Percentiles rank a stretch among this genome's conserved stretches.
phyloP scores from a whole-genome alignment of 2,329 filamentous ascomycete species.

The Penicillium sp. region DNA sequence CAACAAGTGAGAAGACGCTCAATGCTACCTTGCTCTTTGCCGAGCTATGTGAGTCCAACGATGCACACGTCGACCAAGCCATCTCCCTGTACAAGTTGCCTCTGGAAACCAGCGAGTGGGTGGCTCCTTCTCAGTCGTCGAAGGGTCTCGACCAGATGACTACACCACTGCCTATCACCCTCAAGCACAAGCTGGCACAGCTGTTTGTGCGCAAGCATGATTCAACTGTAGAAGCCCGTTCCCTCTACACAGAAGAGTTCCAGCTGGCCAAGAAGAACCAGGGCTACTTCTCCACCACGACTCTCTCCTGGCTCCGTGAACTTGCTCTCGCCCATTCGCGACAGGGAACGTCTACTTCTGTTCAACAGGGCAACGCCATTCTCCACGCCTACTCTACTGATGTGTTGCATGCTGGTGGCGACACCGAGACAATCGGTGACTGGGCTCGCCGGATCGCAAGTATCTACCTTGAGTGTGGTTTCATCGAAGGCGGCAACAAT shows the following conservation, averaged over 20 bases:
- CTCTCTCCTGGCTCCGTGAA: conserved; percentile 39
- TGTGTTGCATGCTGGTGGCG: conserved; percentile 35
- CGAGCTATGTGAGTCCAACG: conserved; percentile 40
- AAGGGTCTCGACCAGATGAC: conserved; percentile 27
- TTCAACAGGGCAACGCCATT: conserved; percentile 32
- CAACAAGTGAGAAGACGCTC: conserved; percentile 30
- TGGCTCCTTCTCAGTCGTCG: conserved; percentile 25
- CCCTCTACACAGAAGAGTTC: conserved; percentile 38
- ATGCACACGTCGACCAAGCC: conserved; percentile 40
- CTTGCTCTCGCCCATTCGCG: conserved; percentile 38
- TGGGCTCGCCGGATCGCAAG: conserved; percentile 41
- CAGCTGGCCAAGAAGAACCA: conserved; percentile 37
- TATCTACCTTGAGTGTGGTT: conserved; percentile 40
- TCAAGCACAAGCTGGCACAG: conserved; percentile 45
- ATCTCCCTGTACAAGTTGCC: conserved; percentile 42
- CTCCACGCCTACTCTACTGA: conserved; percentile 38
- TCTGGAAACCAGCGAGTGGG: conserved; percentile 34
- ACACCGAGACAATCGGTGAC: conserved; percentile 39
- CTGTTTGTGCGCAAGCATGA: conserved; percentile 40
- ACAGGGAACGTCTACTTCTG: conserved; percentile 33
- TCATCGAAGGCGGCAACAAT: conserved; percentile 35
- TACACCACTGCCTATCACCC: conserved; percentile 35
- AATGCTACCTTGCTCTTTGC: conserved; percentile 37
- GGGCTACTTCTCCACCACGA: conserved; percentile 42
- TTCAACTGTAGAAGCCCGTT: conserved; percentile 32